Conservation (phyloP, 2,329 filamentous ascomycete species). For the Colletotrichum sp. region DNA sequence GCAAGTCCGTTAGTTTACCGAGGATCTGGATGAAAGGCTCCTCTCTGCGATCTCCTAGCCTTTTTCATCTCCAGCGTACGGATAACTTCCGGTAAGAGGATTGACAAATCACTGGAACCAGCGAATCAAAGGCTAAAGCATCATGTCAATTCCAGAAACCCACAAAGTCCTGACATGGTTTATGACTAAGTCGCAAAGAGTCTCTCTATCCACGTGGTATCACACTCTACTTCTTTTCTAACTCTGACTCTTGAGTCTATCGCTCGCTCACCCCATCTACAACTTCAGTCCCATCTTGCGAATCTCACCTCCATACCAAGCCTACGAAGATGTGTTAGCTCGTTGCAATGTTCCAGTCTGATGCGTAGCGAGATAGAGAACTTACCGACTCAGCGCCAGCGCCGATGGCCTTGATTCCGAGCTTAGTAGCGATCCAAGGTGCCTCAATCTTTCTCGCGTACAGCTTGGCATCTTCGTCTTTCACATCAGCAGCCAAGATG, state of each 20-base stretch:
- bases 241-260: not conserved
- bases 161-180: not conserved
- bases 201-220: not conserved
- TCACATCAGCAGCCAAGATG: slow-evolving; percentile 38
- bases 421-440: slow-evolving; percentile 26
- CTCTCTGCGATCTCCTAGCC: not conserved
- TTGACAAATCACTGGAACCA: not conserved
- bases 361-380: not conserved
- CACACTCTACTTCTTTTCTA: not conserved
- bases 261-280: not conserved
- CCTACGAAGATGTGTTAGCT: not conserved
- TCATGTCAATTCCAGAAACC: not conserved
- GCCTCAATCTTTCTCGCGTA: slow-evolving; percentile 29
- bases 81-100: not conserved
- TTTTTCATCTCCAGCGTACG: not conserved
- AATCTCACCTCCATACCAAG: slow-evolving; percentile 9
- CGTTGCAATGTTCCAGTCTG: not conserved
- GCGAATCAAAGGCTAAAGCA: not conserved
- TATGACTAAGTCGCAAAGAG: not conserved
- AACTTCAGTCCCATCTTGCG: not conserved
- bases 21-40: not conserved
- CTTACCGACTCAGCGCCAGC: slow-evolving; percentile 27
- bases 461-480: slow-evolving; percentile 36
- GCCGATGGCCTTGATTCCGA: slow-evolving; percentile 25
- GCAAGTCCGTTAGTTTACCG: not conserved